These are phyloP conservation scores for Vigna hirtella DNA, from an alignment of 306 rosid species.

Conservation along the genomic window DNA sequence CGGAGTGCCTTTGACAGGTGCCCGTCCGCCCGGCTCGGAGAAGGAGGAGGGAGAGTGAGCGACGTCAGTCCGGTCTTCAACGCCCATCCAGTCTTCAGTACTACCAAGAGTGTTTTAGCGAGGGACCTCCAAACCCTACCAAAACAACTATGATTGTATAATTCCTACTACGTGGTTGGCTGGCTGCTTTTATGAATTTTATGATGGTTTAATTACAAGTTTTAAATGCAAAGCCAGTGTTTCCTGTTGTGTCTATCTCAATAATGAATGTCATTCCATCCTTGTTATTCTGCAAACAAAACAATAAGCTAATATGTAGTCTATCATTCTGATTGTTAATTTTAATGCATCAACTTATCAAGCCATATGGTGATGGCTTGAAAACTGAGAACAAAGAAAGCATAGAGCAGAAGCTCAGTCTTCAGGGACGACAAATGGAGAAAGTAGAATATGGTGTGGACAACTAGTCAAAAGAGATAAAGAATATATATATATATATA, in stretches of 20 bases:
- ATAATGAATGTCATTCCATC: not conserved
- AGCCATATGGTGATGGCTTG: constrained; percentile 65
- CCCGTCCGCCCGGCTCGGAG: too few species aligned
- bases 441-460: constrained; percentile 51
- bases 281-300: constrained; percentile 27
- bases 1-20: too few species aligned
- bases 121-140: too few species aligned
- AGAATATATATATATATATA: constrained; percentile 71
- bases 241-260: not conserved
- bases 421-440: constrained; percentile 52
- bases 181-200: not conserved
- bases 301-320: constrained; percentile 4
- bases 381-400: constrained; percentile 51
- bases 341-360: constrained; percentile 54
- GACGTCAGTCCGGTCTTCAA: too few species aligned
- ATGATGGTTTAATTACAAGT: constrained; percentile 6
- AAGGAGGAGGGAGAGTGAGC: too few species aligned
- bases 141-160: not conserved
- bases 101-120: too few species aligned
- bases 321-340: constrained; percentile 17
- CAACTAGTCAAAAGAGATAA: constrained; percentile 72
- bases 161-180: not conserved
- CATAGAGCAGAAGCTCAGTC: constrained; percentile 47
- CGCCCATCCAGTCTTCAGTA: too few species aligned
- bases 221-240: not conserved